A percentile compares a stretch with the other conserved stretches of the same genome.
Evolutionary conservation across 352 stramenopile species (phyloP).

Genomic region (Pythium utonaiense): DNA sequence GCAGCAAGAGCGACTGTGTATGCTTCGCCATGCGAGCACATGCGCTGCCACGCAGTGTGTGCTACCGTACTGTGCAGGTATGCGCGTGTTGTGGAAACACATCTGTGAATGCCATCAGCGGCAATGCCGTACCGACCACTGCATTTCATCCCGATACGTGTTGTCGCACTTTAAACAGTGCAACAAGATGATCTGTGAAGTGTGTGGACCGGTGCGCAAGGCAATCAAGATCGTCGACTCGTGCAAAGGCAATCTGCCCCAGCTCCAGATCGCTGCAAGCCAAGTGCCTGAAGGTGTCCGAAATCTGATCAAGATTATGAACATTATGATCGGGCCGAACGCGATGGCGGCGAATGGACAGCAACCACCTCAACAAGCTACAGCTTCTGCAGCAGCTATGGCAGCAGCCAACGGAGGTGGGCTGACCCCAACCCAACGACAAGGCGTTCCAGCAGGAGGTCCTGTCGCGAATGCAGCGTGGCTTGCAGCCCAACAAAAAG

Average conservation of each 20-base stretch:
- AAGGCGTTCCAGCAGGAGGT: conserved; percentile 3
- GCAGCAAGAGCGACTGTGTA: conserved; percentile 84
- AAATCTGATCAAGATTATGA: conserved; percentile 88
- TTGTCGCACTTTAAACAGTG: conserved; percentile 90
- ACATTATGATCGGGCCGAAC: conserved; percentile 45
- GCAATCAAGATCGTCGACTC: conserved; percentile 88
- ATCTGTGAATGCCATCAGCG: conserved; percentile 88
- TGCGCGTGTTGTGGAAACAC: conserved; percentile 90
- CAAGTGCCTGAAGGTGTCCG: conserved; percentile 75
- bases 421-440: conserved; percentile 5
- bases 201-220: conserved; percentile 82
- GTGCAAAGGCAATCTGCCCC: conserved; percentile 63
- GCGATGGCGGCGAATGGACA: conserved; percentile 6
- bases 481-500: conserved; percentile 25
- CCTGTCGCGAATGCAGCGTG: conserved; percentile 17
- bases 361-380: conserved; percentile 9
- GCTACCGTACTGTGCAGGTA: conserved; percentile 80
- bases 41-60: conserved; percentile 64
- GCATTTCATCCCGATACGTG: conserved; percentile 86
- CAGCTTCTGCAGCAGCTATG: conserved; percentile 8
- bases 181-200: conserved; percentile 90
- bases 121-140: conserved; percentile 85
- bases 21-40: conserved; percentile 84
- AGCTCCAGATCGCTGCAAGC: conserved; percentile 65
- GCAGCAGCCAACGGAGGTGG: conserved; percentile 10